Evolutionary conservation across 495 filamentous ascomycete genomes (phyloP).

Genomic region (Podospora pseudopauciseta): DNA sequence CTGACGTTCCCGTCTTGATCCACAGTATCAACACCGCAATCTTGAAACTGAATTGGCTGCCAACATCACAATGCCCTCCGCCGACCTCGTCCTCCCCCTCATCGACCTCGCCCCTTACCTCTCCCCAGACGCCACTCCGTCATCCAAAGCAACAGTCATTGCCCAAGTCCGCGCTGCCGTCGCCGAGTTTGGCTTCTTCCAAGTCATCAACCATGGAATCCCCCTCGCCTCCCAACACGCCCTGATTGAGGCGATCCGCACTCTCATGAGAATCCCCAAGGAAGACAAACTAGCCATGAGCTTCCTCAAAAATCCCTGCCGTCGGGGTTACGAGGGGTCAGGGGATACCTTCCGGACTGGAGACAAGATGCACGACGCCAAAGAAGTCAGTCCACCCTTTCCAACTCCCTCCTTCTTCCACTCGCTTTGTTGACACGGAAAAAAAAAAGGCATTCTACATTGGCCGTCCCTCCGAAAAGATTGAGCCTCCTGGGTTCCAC

Average conservation of each 20-base stretch:
- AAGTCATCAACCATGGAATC: conserved; percentile 47
- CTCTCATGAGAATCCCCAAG: conserved; percentile 32
- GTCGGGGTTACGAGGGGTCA: conserved; percentile 39
- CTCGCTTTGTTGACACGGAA: background rate
- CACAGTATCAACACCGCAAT: no score
- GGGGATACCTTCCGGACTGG: conserved; percentile 28
- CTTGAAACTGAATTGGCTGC: no score
- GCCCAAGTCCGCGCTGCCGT: conserved; percentile 33
- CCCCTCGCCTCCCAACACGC: conserved; percentile 24
- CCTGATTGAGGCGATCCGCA: conserved; percentile 24
- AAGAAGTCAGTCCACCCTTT: conserved; percentile 27
- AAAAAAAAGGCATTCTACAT: conserved; percentile 29
- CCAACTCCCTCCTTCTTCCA: conserved; percentile 11
- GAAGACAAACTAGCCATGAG: conserved; percentile 35
- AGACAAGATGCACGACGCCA: conserved; percentile 36
- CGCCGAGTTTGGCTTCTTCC: conserved; percentile 49
- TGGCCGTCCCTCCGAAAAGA: conserved; percentile 45
- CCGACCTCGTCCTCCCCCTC: conserved; percentile 13
- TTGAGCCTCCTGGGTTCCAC: conserved; percentile 39
- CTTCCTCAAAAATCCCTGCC: conserved; percentile 32
- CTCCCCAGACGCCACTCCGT: background rate
- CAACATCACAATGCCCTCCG: no score
- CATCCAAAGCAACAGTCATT: conserved; percentile 24
- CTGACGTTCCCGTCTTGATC: no score
- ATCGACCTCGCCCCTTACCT: conserved; percentile 24